Base-by-base conservation (phyloP, 306 rosid genomes). In the Sophora flavescens region DNA sequence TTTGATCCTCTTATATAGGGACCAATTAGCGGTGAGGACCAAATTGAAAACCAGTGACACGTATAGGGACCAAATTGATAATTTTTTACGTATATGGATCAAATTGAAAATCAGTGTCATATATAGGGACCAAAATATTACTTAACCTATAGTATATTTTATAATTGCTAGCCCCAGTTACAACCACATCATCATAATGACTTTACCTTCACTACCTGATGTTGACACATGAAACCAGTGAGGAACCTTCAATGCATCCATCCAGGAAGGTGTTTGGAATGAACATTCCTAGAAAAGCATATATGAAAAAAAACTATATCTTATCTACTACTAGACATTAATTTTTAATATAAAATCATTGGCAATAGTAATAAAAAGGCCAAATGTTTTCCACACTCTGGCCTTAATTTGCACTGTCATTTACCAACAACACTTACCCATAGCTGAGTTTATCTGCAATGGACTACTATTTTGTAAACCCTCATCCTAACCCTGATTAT, bases 401-500 rank as follows among this genome's bases (percentile, higher is more conserved):
- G 51, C 67, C 65, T 67, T 22, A 22, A 22, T 22, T 78, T 39
- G 36, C 53, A 14, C 39, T 65, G 1, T 42, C 51, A 54, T 18
- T 17, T 83, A 13, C 54, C 18, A 52, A 6, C 63, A 57, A 30
- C 51, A 32, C 39, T 22, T 22, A 22, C 14, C 15, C 44, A 8
- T 11, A 5, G 4, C 61, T 45, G 36, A 26, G 35, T 52, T 68
- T 15, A 41, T 26, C 10, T 68, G 50, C 59, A 59, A 88, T 88
- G 93, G 89, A 86, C 48, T 78, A 57, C 72, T 86, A 69, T 82
- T 83, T 69, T 33, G 47, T n/a, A 45, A 81, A 82, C 82, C 87
- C 86, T 74, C 60, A 78, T 68, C 70, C 58, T 50, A 68, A 64
- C 57, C 82, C 86, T 69, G 42, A 67, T 68, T 68, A 48, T 72